A percentile compares a stretch with the other conserved stretches of the same genome.
Conservation (phyloP, 495 filamentous ascomycete genomes). For the Hamigera avellanea region DNA sequence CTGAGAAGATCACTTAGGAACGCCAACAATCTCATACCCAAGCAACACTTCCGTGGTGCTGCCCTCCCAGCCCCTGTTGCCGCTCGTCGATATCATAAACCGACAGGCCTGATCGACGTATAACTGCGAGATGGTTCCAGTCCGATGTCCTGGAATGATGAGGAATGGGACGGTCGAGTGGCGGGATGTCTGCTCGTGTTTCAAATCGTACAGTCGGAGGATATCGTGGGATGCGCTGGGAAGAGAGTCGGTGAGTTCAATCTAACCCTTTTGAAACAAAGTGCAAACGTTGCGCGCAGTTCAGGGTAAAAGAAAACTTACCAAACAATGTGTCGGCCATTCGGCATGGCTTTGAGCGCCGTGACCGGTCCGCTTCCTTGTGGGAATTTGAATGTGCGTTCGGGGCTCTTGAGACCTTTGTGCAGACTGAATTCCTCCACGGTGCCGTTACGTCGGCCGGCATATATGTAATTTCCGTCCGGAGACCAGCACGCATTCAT, state of each 20-base stretch:
- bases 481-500: slow-evolving; percentile 98
- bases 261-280: background rate
- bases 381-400: slow-evolving; percentile 83
- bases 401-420: slow-evolving; percentile 62
- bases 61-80: slow-evolving; percentile 96
- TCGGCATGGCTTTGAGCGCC: slow-evolving; percentile 80
- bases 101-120: slow-evolving; percentile 80
- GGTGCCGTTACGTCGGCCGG: slow-evolving; percentile 81
- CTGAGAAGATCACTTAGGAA: background rate
- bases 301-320: too few relatives aligned
- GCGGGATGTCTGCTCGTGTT: slow-evolving; percentile 49
- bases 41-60: slow-evolving; percentile 78
- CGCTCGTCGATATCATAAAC: slow-evolving; percentile 83
- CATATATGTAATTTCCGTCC: slow-evolving; percentile 91
- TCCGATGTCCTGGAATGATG: slow-evolving; percentile 87
- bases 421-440: slow-evolving; percentile 91
- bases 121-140: slow-evolving; percentile 74
- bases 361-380: slow-evolving; percentile 81
- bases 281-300: too few relatives aligned
- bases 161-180: slow-evolving; percentile 83
- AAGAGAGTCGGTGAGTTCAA: too few relatives aligned
- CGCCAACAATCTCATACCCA: slow-evolving; percentile 76
- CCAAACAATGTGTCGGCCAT: slow-evolving; percentile 87
- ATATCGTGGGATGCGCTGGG: slow-evolving; percentile 84
- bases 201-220: slow-evolving; percentile 80